Conservation (phyloP, 441 rosid genomes). For the Manihot esculenta region DNA sequence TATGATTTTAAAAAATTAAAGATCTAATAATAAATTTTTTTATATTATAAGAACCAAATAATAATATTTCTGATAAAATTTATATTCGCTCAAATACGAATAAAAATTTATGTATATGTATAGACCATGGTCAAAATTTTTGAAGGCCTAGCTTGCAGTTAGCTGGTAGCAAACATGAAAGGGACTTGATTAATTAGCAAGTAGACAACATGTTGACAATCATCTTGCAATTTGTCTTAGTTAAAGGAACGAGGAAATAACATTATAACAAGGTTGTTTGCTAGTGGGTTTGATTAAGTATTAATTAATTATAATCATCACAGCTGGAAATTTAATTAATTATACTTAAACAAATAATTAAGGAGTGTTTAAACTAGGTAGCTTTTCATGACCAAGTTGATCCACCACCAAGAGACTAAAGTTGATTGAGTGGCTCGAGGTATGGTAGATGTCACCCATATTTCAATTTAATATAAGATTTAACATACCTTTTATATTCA, state of each 20-base stretch:
- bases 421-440: constrained; percentile 75
- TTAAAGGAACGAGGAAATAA: constrained; percentile 27
- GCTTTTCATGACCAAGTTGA: constrained; percentile 31
- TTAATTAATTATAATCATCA: constrained; percentile 1
- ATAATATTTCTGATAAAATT: no score
- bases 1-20: no score
- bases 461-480: no score
- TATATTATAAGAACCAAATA: no score
- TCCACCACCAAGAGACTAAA: constrained; percentile 20
- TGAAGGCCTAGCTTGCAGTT: not conserved
- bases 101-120: no score
- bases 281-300: constrained; percentile 24
- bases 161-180: constrained; percentile 22
- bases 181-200: constrained; percentile 4
- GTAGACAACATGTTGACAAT: constrained; percentile 35
- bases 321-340: constrained; percentile 29
- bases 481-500: no score
- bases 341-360: not conserved
- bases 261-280: constrained; percentile 21
- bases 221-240: constrained; percentile 34
- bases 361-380: constrained; percentile 7
- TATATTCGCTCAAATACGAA: no score
- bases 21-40: no score
- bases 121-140: constrained; percentile 11
- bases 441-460: constrained; percentile 28